Evolutionary conservation across 495 filamentous ascomycete genomes (phyloP).

Genomic region (Hypoxylon perforatum): DNA sequence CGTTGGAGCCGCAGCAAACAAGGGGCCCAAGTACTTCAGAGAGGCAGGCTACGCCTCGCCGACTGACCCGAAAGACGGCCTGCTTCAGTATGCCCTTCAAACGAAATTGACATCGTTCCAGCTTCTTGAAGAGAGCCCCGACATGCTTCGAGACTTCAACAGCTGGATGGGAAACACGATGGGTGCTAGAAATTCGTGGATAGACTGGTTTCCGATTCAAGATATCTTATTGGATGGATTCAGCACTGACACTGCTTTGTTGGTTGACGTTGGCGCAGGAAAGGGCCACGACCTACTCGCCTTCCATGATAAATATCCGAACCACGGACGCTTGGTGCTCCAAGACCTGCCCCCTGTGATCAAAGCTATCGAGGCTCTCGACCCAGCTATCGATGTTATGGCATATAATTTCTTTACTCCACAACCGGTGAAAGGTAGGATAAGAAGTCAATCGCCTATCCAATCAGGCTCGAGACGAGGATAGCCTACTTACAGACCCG

Average conservation of each 20-base stretch:
- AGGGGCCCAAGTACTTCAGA: conserved; percentile 39
- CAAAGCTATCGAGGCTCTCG: conserved; percentile 38
- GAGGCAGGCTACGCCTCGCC: conserved; percentile 42
- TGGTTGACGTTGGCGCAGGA: conserved; percentile 65
- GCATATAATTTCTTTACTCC: conserved; percentile 54
- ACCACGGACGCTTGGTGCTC: conserved; percentile 52
- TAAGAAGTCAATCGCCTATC: not conserved
- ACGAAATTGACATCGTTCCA: conserved; percentile 47
- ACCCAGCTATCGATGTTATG: conserved; percentile 41
- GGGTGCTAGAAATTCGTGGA: conserved; percentile 43
- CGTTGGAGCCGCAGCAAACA: conserved; percentile 12
- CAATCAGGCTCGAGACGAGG: too few relatives aligned
- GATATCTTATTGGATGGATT: conserved; percentile 39
- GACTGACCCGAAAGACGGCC: conserved; percentile 46
- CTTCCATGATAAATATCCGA: conserved; percentile 47
- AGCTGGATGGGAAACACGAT: conserved; percentile 50
- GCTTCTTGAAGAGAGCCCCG: conserved; percentile 25
- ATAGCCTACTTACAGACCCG: conserved; percentile 5
- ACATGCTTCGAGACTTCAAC: conserved; percentile 41
- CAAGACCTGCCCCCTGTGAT: conserved; percentile 59
- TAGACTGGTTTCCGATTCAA: conserved; percentile 51
- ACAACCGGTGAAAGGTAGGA: conserved; percentile 55
- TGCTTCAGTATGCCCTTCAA: conserved; percentile 53
- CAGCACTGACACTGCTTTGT: conserved; percentile 21
- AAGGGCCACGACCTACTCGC: conserved; percentile 60